phyloP scores from a whole-genome alignment of 2,329 filamentous ascomycete genomes.

The Trichoderma semiorbis region DNA sequence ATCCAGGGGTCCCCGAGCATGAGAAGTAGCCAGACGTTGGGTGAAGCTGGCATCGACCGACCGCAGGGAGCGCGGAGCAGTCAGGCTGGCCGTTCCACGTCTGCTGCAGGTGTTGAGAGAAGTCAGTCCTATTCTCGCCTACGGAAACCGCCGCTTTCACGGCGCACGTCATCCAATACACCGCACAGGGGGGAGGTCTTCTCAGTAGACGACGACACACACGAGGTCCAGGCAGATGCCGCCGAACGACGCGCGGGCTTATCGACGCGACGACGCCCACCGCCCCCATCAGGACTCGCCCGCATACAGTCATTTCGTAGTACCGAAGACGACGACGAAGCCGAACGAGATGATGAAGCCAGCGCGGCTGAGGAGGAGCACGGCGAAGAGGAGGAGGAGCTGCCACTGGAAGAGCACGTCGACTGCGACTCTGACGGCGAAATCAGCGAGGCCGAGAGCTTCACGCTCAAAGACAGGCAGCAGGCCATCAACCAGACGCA shows the following conservation, averaged over 20 bases:
- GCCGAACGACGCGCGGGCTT: constrained; percentile 43
- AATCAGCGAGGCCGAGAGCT: constrained; percentile 91
- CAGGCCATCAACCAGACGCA: constrained; percentile 98
- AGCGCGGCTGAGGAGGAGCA: constrained; percentile 27
- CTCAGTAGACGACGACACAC: constrained; percentile 82
- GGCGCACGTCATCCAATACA: constrained; percentile 71
- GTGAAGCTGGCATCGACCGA: constrained; percentile 38
- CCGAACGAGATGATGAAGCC: constrained; percentile 20
- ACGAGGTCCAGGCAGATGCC: constrained; percentile 72
- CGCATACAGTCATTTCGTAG: constrained; percentile 41
- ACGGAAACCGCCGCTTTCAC: constrained; percentile 69
- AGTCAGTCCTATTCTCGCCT: constrained; percentile 48
- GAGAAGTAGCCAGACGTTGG: constrained; percentile 32
- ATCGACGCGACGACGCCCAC: constrained; percentile 34
- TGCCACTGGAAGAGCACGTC: constrained; percentile 44
- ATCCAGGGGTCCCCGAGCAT: constrained; percentile 25
- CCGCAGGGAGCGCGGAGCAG: constrained; percentile 31
- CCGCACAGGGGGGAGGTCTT: constrained; percentile 83
- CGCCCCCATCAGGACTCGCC: constrained; percentile 35
- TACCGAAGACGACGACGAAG: constrained; percentile 22
- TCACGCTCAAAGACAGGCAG: constrained; percentile 94
- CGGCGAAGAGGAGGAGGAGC: constrained; percentile 41
- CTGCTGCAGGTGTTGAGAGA: constrained; percentile 42
- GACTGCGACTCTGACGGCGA: constrained; percentile 67
- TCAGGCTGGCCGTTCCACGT: constrained; percentile 37